These are phyloP conservation scores for Tricholoma furcatifolium DNA, from an alignment of 768 basidiomycete genomes.

Conservation along the genomic window DNA sequence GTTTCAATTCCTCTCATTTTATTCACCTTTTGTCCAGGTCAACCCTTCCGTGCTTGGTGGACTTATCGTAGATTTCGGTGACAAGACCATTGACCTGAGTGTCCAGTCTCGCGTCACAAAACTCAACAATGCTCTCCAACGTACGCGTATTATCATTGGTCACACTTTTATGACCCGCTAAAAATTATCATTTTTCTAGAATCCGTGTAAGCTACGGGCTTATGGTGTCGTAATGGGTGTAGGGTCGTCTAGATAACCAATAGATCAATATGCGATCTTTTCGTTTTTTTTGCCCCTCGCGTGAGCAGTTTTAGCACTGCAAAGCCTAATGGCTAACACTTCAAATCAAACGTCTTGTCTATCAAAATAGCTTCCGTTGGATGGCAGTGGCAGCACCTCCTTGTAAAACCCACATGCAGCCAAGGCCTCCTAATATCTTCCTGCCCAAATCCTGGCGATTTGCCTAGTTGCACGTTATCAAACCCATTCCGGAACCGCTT, in stretches of 20 bases:
- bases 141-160: constrained; percentile 43
- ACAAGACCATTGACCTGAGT: constrained; percentile 96
- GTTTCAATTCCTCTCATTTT: neutral
- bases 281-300: neutral
- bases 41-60: constrained; percentile 93
- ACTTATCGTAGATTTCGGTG: constrained; percentile 93
- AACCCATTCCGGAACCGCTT: neutral
- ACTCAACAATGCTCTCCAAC: constrained; percentile 84
- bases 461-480: too few species aligned
- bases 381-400: too few species aligned
- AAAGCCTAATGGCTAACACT: neutral
- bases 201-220: constrained; percentile 32
- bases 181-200: constrained; percentile 21
- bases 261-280: constrained; percentile 13
- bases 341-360: neutral
- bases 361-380: neutral
- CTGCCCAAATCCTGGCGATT: too few species aligned
- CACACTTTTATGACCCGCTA: neutral
- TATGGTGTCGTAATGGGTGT: constrained; percentile 2
- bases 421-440: too few species aligned
- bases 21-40: constrained; percentile 49
- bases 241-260: constrained; percentile 15
- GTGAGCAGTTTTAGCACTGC: constrained; percentile 1
- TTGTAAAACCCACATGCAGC: too few species aligned
- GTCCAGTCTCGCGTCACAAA: constrained; percentile 93